phyloP scores from a whole-genome alignment of 2,329 filamentous ascomycete species.

The Neopestalotiopsis clavispora region DNA sequence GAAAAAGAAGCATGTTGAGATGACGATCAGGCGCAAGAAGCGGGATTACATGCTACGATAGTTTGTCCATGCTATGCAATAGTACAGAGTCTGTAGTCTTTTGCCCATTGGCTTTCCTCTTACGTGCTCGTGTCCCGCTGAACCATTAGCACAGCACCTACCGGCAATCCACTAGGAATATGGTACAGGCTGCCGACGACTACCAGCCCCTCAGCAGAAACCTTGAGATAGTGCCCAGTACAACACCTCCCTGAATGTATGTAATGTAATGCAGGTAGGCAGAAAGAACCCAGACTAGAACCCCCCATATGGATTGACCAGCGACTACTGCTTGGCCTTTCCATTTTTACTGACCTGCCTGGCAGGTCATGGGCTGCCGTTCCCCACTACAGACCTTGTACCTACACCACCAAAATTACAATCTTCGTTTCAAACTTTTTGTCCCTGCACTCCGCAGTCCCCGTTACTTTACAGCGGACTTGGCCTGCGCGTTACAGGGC shows the following conservation, averaged over 20 bases:
- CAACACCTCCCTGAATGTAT: too few relatives aligned
- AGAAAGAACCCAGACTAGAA: neutral
- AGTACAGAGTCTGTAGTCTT: neutral
- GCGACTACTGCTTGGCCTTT: neutral
- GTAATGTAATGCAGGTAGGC: neutral
- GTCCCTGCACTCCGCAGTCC: constrained; percentile 4
- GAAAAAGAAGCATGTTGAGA: neutral
- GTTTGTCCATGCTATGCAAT: neutral
- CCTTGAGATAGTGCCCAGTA: neutral
- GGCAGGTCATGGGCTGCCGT: neutral
- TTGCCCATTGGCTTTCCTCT: neutral
- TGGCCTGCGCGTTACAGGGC: neutral
- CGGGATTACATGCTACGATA: neutral
- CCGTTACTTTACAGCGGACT: neutral
- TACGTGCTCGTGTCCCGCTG: neutral
- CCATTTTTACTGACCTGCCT: neutral
- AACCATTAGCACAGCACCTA: neutral
- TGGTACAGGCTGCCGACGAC: neutral
- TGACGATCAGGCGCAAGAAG: neutral
- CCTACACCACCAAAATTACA: constrained; percentile 9
- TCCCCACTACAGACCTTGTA: neutral
- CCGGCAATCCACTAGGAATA: neutral
- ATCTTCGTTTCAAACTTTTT: constrained; percentile 11
- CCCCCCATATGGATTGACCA: neutral
- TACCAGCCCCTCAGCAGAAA: neutral